Evolutionary conservation across 1,139 yeast genomes (phyloP).

Genomic region (Debaryomyces psychrophilus): DNA sequence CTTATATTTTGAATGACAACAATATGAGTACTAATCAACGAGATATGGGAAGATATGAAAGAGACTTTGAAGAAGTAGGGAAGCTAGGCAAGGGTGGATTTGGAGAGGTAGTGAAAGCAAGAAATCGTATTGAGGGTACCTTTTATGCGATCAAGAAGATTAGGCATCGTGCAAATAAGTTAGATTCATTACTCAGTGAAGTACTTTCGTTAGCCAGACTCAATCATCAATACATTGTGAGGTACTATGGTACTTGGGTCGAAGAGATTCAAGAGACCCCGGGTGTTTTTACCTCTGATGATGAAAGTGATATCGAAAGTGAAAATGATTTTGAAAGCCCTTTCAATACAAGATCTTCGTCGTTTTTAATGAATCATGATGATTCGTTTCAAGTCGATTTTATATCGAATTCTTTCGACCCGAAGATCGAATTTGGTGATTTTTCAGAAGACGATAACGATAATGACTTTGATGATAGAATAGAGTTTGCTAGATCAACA

Average conservation of each 20-base stretch:
- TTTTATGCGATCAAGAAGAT: slow-evolving; percentile 94
- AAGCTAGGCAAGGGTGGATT: slow-evolving; percentile 94
- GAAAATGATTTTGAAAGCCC: slow-evolving; percentile 26
- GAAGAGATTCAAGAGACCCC: slow-evolving; percentile 56
- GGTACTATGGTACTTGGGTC: slow-evolving; percentile 97
- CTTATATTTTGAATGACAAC: slow-evolving; percentile 7
- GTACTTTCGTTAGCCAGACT: slow-evolving; percentile 89
- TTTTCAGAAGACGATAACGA: slow-evolving; percentile 36
- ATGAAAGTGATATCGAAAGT: slow-evolving; percentile 22
- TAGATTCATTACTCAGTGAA: slow-evolving; percentile 82
- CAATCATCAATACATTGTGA: slow-evolving; percentile 92
- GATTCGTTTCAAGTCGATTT: slow-evolving; percentile 59
- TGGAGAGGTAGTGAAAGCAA: slow-evolving; percentile 95
- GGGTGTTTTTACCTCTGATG: slow-evolving; percentile 17
- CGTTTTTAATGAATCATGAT: slow-evolving; percentile 34
- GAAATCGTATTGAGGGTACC: slow-evolving; percentile 91
- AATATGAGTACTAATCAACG: slow-evolving; percentile 7
- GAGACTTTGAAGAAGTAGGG: slow-evolving; percentile 93
- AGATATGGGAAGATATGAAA: slow-evolving; percentile 40
- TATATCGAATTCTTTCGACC: slow-evolving; percentile 65
- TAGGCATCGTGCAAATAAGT: slow-evolving; percentile 75
- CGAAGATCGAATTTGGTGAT: slow-evolving; percentile 61
- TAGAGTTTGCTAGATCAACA: slow-evolving; percentile 33
- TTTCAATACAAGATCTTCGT: slow-evolving; percentile 28
- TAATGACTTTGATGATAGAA: slow-evolving; percentile 26